Base-by-base conservation (phyloP, 768 basidiomycete genomes). In the Suillus spraguei region DNA sequence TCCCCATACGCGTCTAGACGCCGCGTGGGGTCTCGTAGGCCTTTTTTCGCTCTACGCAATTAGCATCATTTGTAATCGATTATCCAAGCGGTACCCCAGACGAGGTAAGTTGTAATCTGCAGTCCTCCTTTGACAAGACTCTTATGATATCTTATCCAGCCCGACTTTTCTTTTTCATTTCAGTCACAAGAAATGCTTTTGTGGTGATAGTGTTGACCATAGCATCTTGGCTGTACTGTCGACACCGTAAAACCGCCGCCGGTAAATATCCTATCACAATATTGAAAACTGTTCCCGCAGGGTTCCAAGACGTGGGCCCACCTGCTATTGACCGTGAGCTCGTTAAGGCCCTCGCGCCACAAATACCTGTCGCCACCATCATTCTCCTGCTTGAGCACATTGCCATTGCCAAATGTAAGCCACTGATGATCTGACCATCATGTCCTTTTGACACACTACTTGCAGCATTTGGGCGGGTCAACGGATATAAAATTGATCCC, bases 321-420 rank as follows among this genome's bases (percentile, higher is more conserved):
- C 84, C 86, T 1, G 46, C 70, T 11, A 81, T 89, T 65, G 79
- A 84, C 65, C 22, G 60, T 1, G 66, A 77, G 13, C 81, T 97
- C 28, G 73, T 97, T 36, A 63, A 70, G 0, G 93, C 92, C 0
- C 79, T 99, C 61, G 90, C 83, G 2, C 79, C 87, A 7, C 83
- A 97, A 62, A 74, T 99, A 3, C 92, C 93, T 2, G 86, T 94
- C 5, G 88, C 93, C 22, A 94, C 92, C 0, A 94, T 97, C 67
- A 90, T 97, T 70, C 82, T 98, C 53, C 81, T 98, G 16, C 81
- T 98, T 59, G 97, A 98, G 75, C 97, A 99, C 78, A 98, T 99
- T 64, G 91, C 96, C 36, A 99, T 99, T 68, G 87, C 92, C n/a
- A 97, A 95, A 77, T 92, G 92, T 91, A 73, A 71, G 85, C 76